phyloP scores from a whole-genome alignment of 148 eudicot genomes.

The Selenicereus undatus region DNA sequence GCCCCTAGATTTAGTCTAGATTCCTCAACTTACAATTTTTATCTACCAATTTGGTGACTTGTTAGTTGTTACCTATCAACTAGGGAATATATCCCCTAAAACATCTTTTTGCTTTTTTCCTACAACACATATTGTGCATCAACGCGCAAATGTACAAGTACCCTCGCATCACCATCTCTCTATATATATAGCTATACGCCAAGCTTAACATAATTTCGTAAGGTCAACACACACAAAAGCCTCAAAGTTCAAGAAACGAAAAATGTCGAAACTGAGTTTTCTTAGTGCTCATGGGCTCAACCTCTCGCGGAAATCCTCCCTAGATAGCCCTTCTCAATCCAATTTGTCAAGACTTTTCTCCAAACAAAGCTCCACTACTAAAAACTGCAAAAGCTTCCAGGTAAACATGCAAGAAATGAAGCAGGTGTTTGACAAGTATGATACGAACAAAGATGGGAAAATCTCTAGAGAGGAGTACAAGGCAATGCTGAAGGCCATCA shows the following conservation, averaged over 20 bases:
- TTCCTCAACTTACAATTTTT: background rate
- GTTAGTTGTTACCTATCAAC: background rate
- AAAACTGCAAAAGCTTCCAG: slow-evolving; percentile 27
- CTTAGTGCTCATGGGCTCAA: slow-evolving; percentile 26
- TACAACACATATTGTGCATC: background rate
- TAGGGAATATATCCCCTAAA: background rate
- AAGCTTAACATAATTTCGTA: background rate
- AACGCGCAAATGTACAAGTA: background rate
- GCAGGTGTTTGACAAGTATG: slow-evolving; percentile 49
- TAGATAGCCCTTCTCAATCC: background rate
- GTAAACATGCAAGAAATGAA: slow-evolving; percentile 44
- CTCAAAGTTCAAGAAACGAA: background rate
- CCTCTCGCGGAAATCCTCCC: slow-evolving; percentile 28
- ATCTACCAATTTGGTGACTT: background rate
- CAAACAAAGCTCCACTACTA: slow-evolving; percentile 5
- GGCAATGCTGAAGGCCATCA: slow-evolving; percentile 28
- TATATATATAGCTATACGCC: background rate
- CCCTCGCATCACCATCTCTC: background rate
- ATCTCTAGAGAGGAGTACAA: slow-evolving; percentile 54
- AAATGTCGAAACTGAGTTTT: slow-evolving; percentile 36
- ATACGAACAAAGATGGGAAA: slow-evolving; percentile 58
- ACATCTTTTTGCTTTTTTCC: background rate
- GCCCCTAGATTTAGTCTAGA: background rate
- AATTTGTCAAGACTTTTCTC: background rate
- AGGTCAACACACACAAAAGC: background rate